phyloP scores from a whole-genome alignment of 2,329 filamentous ascomycete genomes.

The Fusarium liriodendri region DNA sequence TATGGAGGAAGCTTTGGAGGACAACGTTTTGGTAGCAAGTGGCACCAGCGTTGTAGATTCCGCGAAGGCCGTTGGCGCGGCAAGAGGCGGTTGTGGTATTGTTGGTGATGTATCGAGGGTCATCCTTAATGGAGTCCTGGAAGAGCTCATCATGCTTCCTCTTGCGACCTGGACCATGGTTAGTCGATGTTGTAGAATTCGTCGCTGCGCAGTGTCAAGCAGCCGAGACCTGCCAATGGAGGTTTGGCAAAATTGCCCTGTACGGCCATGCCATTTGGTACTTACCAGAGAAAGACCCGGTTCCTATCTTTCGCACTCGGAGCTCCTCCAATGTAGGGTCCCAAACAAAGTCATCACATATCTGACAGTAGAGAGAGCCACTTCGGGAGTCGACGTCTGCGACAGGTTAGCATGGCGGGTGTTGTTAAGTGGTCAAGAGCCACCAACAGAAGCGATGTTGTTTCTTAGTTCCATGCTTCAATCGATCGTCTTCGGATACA shows the following conservation, averaged over 20 bases:
- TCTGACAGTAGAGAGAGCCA: constrained; percentile 81
- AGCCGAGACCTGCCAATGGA: background rate
- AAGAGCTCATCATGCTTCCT: constrained; percentile 80
- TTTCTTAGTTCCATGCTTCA: constrained; percentile 76
- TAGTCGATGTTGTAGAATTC: background rate
- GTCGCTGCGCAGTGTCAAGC: background rate
- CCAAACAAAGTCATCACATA: constrained; percentile 86
- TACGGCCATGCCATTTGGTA: constrained; percentile 3
- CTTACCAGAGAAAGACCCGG: constrained; percentile 73
- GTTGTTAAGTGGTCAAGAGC: background rate
- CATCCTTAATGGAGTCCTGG: constrained; percentile 73
- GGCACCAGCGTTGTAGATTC: constrained; percentile 97
- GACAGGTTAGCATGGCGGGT: constrained; percentile 41
- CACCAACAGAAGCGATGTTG: constrained; percentile 78
- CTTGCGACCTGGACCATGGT: constrained; percentile 67
- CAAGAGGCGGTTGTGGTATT: constrained; percentile 87
- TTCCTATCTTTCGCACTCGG: constrained; percentile 75
- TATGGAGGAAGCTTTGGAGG: constrained; percentile 92
- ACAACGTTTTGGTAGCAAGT: constrained; percentile 99
- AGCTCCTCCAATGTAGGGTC: constrained; percentile 84
- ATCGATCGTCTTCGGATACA: constrained; percentile 72
- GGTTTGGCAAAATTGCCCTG: background rate
- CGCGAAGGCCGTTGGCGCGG: constrained; percentile 86
- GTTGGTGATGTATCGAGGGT: constrained; percentile 78
- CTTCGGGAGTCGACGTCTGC: constrained; percentile 81